Evolutionary conservation across 768 basidiomycete genomes (phyloP).

Genomic region (Suillus alpinus): DNA sequence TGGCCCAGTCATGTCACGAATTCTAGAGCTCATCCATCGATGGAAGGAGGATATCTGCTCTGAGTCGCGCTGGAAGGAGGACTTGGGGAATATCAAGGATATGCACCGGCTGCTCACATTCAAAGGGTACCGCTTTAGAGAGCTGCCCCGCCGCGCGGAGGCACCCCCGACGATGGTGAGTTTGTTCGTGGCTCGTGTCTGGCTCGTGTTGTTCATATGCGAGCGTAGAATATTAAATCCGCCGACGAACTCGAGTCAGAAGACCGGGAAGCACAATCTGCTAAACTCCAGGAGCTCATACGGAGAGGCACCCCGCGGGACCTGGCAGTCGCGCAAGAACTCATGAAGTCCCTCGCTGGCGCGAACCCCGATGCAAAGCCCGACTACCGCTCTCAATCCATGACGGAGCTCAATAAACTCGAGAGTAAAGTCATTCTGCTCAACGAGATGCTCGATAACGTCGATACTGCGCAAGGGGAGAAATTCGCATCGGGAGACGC

Average conservation of each 20-base stretch:
- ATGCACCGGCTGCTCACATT: slow-evolving; percentile 94
- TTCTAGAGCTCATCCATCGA: slow-evolving; percentile 85
- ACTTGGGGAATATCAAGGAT: slow-evolving; percentile 94
- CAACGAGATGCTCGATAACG: slow-evolving; percentile 96
- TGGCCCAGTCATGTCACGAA: slow-evolving; percentile 91
- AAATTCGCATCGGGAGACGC: slow-evolving; percentile 85
- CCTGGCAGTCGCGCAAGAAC: slow-evolving; percentile 90
- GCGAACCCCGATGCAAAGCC: slow-evolving; percentile 94
- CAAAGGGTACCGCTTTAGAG: slow-evolving; percentile 86
- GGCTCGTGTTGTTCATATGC: slow-evolving; percentile 20
- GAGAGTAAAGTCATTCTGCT: slow-evolving; percentile 94
- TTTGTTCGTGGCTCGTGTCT: background rate
- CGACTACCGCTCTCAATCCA: slow-evolving; percentile 87
- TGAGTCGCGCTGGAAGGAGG: slow-evolving; percentile 91
- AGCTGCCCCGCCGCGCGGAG: slow-evolving; percentile 28
- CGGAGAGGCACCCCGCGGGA: slow-evolving; percentile 94
- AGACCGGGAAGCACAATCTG: slow-evolving; percentile 91
- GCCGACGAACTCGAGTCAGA: slow-evolving; percentile 96
- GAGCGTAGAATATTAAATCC: slow-evolving; percentile 76
- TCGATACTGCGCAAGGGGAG: slow-evolving; percentile 69
- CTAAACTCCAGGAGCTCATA: slow-evolving; percentile 98
- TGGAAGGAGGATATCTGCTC: slow-evolving; percentile 95
- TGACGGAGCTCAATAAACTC: slow-evolving; percentile 88
- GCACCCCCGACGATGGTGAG: slow-evolving; percentile 24
- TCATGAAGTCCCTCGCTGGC: slow-evolving; percentile 94